Evolutionary conservation across 352 stramenopile genomes (phyloP).

Genomic region (Phytophthora sojae): DNA sequence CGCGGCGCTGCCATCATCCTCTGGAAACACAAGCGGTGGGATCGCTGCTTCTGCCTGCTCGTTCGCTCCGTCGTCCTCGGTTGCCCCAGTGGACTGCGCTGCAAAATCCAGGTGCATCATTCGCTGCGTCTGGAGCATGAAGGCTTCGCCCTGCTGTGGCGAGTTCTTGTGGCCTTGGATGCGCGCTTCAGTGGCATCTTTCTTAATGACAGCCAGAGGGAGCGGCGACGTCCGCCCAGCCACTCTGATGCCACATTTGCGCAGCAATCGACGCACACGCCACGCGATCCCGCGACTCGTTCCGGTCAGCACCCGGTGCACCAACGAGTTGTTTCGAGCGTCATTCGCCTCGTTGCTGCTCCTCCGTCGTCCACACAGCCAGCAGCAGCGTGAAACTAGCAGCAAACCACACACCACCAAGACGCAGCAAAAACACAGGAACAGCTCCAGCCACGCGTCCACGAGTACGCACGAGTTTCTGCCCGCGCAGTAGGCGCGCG

Average conservation of each 20-base stretch:
- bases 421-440: slow-evolving; percentile 39
- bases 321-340: slow-evolving; percentile 23
- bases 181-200: slow-evolving; percentile 62
- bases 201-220: slow-evolving; percentile 71
- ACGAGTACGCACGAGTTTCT: slow-evolving; percentile 69
- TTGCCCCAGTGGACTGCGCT: slow-evolving; percentile 8
- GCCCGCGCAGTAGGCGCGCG: slow-evolving; percentile 48
- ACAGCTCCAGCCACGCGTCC: slow-evolving; percentile 68
- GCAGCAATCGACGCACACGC: slow-evolving; percentile 19
- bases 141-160: slow-evolving; percentile 66
- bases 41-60: slow-evolving; percentile 1
- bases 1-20: slow-evolving; percentile 3
- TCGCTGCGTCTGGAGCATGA: slow-evolving; percentile 76
- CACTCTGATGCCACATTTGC: slow-evolving; percentile 18
- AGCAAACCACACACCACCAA: slow-evolving; percentile 41
- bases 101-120: slow-evolving; percentile 58
- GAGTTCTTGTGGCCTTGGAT: slow-evolving; percentile 85
- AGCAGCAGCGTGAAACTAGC: slow-evolving; percentile 33
- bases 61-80: slow-evolving; percentile 2
- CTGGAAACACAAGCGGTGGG: slow-evolving; percentile 15
- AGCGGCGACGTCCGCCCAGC: slow-evolving; percentile 48
- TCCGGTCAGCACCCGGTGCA: slow-evolving; percentile 20
- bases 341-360: background rate
- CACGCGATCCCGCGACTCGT: slow-evolving; percentile 5
- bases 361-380: slow-evolving; percentile 22